Percentiles rank a stretch among this genome's conserved stretches.
Conservation (phyloP, 176 grass and related monocot species). For the Dendrocalamus sinicus region DNA sequence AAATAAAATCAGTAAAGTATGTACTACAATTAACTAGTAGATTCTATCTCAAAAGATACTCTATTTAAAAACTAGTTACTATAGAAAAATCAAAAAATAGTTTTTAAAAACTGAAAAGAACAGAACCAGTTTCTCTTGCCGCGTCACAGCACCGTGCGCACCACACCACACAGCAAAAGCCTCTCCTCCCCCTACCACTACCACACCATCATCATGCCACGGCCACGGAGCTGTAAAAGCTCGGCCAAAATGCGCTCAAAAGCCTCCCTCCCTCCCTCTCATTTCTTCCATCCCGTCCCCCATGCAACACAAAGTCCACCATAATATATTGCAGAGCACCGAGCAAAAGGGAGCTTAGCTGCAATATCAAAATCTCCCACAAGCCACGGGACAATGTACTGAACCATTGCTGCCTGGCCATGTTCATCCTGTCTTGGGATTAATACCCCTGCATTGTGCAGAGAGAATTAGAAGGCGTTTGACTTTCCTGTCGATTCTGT, state of each 20-base stretch:
- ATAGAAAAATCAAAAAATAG: no score
- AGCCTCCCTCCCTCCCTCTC: conserved; percentile 24
- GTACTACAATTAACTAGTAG: no score
- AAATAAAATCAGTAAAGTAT: no score
- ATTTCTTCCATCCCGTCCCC: conserved; percentile 38
- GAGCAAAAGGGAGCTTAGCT: conserved; percentile 6
- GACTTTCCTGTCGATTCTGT: background rate
- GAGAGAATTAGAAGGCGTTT: background rate
- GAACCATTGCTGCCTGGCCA: background rate
- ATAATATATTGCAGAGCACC: conserved; percentile 41
- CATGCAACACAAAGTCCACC: conserved; percentile 21
- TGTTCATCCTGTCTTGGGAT: background rate
- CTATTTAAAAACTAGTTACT: no score
- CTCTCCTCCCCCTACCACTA: background rate
- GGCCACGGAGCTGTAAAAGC: conserved; percentile 42
- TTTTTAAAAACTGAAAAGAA: no score
- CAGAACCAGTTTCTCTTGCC: conserved; percentile 13
- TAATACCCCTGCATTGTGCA: conserved; percentile 16
- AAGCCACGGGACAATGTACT: background rate
- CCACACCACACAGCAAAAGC: conserved; percentile 27
- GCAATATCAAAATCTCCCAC: conserved; percentile 29
- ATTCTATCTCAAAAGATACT: no score
- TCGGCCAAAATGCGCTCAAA: conserved; percentile 49
- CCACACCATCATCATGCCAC: conserved; percentile 52
- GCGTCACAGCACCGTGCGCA: conserved; percentile 35